Percentiles rank a stretch among this genome's conserved stretches.
Conservation (phyloP, 352 stramenopile genomes). For the Pythium myriotylum region DNA sequence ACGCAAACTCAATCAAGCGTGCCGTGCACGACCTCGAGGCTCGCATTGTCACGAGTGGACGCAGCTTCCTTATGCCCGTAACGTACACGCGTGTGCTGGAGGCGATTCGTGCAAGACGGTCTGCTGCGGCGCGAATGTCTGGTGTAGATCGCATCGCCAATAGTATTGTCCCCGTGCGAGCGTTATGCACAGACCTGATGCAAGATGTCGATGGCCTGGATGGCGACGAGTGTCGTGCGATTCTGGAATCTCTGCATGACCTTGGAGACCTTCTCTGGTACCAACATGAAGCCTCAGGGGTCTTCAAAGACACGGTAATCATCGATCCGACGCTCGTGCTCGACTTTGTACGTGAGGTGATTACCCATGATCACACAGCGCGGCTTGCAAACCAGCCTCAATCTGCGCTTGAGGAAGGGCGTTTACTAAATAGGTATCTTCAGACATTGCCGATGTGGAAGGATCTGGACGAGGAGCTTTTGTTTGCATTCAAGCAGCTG, state of each 20-base stretch:
- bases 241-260: constrained; percentile 16
- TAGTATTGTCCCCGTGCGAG: neutral
- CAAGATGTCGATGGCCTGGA: constrained; percentile 6
- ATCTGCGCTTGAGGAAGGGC: constrained; percentile 8
- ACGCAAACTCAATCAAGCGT: neutral
- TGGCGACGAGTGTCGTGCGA: neutral
- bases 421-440: constrained; percentile 1
- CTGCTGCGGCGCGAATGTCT: neutral
- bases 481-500: constrained; percentile 32
- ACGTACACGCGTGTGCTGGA: constrained; percentile 12
- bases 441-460: constrained; percentile 2
- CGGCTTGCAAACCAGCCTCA: neutral
- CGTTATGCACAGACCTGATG: constrained; percentile 2
- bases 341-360: constrained; percentile 26
- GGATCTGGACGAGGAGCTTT: constrained; percentile 25
- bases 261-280: constrained; percentile 28
- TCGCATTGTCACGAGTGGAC: neutral
- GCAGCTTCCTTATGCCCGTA: constrained; percentile 14
- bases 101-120: neutral
- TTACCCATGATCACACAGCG: constrained; percentile 16
- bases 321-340: constrained; percentile 32
- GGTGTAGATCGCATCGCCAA: constrained; percentile 1
- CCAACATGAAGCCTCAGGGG: neutral
- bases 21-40: neutral
- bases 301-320: constrained; percentile 5